These are phyloP conservation scores for Helianthus tuberosus DNA, from an alignment of 129 eudicot species.

Conservation along the genomic window DNA sequence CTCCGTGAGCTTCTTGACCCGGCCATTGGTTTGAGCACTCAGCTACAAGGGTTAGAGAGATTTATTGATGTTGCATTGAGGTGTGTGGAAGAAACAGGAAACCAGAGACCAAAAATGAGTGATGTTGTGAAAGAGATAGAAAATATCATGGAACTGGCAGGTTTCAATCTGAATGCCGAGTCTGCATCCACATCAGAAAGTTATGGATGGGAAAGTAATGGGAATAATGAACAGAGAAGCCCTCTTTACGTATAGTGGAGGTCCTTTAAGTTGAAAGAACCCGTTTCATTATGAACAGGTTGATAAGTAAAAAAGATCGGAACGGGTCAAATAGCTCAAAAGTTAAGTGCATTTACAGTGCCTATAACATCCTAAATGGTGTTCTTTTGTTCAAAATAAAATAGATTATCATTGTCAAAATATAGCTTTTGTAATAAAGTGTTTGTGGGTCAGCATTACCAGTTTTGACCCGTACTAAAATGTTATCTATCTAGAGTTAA, in stretches of 20 bases:
- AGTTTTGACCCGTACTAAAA: not conserved
- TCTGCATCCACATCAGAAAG: slow-evolving; percentile 51
- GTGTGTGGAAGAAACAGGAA: slow-evolving; percentile 70
- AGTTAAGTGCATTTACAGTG: no score
- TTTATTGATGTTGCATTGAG: slow-evolving; percentile 67
- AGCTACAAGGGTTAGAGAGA: slow-evolving; percentile 51
- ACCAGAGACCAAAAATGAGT: slow-evolving; percentile 63
- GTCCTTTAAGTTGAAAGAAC: slow-evolving; percentile 2
- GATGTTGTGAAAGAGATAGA: slow-evolving; percentile 73
- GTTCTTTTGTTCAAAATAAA: no score
- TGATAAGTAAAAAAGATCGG: no score
- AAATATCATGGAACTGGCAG: slow-evolving; percentile 56
- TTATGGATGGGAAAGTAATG: slow-evolving; percentile 41
- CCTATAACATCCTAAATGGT: no score
- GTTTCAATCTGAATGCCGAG: slow-evolving; percentile 65
- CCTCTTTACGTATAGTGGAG: slow-evolving; percentile 43
- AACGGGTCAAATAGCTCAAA: no score
- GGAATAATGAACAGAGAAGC: slow-evolving; percentile 33
- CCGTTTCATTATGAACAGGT: no score
- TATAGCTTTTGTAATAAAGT: no score
- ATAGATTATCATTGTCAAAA: no score
- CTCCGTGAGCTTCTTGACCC: slow-evolving; percentile 68
- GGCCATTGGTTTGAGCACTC: slow-evolving; percentile 40
- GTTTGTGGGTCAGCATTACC: not conserved
- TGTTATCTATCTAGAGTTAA: not conserved